A percentile compares a stretch with the other conserved stretches of the same genome.
Evolutionary conservation across 345 rosid species (phyloP).

Genomic region (Pistacia vera): DNA sequence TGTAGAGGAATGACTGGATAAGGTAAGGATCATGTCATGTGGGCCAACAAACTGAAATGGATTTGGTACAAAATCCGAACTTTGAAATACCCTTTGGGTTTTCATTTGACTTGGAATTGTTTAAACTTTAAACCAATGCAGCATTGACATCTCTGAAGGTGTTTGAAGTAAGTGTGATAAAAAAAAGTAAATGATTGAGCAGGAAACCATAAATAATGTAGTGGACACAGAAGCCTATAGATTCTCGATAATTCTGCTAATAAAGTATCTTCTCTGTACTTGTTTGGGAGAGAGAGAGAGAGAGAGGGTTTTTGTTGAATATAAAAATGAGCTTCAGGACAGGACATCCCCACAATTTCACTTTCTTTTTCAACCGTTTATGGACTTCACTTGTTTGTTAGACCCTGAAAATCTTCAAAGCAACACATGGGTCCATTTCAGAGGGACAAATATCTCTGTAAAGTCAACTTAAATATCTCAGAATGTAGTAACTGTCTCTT

Average conservation of each 20-base stretch:
- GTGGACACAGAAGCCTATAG: conserved; percentile 15
- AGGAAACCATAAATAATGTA: too few species aligned
- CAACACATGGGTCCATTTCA: conserved; percentile 20
- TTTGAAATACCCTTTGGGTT: neutral
- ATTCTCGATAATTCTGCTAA: conserved; percentile 30
- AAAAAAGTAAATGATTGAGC: neutral
- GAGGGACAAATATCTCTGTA: conserved; percentile 23
- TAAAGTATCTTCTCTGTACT: conserved; percentile 22
- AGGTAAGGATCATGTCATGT: too few species aligned
- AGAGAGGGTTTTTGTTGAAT: neutral
- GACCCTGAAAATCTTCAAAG: conserved; percentile 18
- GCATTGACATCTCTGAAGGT: conserved; percentile 1
- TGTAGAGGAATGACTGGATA: neutral
- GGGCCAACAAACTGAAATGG: neutral
- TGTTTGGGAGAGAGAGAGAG: neutral
- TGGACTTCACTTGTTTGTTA: conserved; percentile 2
- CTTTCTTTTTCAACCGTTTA: conserved; percentile 1
- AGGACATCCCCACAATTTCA: neutral
- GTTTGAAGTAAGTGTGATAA: neutral
- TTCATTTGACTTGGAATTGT: conserved; percentile 9
- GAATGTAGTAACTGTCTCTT: conserved; percentile 13
- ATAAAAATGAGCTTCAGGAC: neutral
- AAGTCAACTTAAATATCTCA: conserved; percentile 17
- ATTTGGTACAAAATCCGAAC: neutral
- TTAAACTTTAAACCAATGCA: conserved; percentile 5